phyloP scores from a whole-genome alignment of 805 yeast genomes.

The Candida chauliodis region DNA sequence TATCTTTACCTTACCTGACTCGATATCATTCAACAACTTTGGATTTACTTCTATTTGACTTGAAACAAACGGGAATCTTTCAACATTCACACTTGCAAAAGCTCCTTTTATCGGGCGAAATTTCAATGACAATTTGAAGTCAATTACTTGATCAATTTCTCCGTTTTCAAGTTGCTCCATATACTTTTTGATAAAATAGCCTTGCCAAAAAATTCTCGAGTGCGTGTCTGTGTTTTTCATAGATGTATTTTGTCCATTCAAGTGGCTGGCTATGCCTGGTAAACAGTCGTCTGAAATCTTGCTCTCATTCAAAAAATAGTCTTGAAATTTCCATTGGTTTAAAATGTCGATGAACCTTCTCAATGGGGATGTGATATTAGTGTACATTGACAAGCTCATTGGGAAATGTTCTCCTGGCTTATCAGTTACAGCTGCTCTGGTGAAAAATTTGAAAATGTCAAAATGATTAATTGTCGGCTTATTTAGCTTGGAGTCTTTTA shows the following conservation, averaged over 20 bases:
- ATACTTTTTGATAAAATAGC: slow-evolving; percentile 30
- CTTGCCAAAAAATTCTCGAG: slow-evolving; percentile 33
- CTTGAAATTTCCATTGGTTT: slow-evolving; percentile 68
- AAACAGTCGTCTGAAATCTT: slow-evolving; percentile 3
- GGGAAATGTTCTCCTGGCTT: slow-evolving; percentile 7
- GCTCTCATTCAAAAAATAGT: slow-evolving; percentile 11
- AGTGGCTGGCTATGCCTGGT: slow-evolving; percentile 6
- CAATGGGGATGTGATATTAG: slow-evolving; percentile 85
- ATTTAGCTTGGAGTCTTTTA: slow-evolving; percentile 17
- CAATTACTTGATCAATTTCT: slow-evolving; percentile 16
- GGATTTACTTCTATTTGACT: slow-evolving; percentile 21
- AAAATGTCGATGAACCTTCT: slow-evolving; percentile 78
- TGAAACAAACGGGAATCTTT: slow-evolving; percentile 22
- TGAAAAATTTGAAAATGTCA: slow-evolving; percentile 3
- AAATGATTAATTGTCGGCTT: neutral
- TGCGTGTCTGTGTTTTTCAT: neutral
- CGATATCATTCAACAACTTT: slow-evolving; percentile 16
- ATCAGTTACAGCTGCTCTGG: slow-evolving; percentile 2
- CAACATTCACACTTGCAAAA: slow-evolving; percentile 21
- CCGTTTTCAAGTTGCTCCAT: slow-evolving; percentile 14
- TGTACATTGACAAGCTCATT: slow-evolving; percentile 59
- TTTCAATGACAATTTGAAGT: slow-evolving; percentile 19
- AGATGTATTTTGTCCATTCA: slow-evolving; percentile 6
- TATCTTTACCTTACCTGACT: slow-evolving; percentile 17
- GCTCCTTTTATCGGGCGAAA: slow-evolving; percentile 23